Percentiles rank a stretch among this genome's conserved stretches.
Evolutionary conservation across 2,329 filamentous ascomycete species (phyloP).

Genomic region (Fusarium sp.): DNA sequence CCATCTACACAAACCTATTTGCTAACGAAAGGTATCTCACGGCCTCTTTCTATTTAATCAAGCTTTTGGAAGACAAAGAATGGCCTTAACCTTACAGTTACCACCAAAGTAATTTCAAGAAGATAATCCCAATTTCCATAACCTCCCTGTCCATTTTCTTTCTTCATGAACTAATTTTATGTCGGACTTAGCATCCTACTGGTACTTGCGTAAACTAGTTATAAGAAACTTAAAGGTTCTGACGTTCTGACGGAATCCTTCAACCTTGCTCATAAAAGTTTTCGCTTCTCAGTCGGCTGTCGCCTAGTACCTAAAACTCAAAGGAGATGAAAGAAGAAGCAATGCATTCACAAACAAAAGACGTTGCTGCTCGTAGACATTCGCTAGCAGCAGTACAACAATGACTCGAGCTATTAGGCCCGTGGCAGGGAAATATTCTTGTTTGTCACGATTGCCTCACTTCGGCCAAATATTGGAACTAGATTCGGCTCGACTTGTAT

Average conservation of each 20-base stretch:
- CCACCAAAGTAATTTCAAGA: background rate
- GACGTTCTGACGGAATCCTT: background rate
- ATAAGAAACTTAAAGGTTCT: background rate
- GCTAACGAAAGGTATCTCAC: background rate
- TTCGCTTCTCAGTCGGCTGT: background rate
- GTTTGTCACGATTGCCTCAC: background rate
- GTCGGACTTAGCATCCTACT: background rate
- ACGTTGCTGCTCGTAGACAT: background rate
- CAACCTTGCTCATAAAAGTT: background rate
- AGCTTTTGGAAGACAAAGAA: background rate
- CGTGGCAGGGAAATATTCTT: background rate
- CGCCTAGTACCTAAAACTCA: background rate
- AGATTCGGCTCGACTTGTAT: background rate
- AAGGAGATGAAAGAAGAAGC: background rate
- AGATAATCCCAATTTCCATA: background rate
- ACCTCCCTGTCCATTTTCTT: background rate
- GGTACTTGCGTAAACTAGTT: background rate
- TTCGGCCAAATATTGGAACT: background rate
- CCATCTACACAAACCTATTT: background rate
- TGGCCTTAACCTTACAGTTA: accelerated
- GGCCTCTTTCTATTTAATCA: background rate
- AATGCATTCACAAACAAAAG: background rate
- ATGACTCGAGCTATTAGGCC: background rate
- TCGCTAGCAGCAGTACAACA: background rate
- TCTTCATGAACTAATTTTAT: background rate